Base-by-base conservation (phyloP, 1,284 basidiomycete genomes). In the Pterula multifida region DNA sequence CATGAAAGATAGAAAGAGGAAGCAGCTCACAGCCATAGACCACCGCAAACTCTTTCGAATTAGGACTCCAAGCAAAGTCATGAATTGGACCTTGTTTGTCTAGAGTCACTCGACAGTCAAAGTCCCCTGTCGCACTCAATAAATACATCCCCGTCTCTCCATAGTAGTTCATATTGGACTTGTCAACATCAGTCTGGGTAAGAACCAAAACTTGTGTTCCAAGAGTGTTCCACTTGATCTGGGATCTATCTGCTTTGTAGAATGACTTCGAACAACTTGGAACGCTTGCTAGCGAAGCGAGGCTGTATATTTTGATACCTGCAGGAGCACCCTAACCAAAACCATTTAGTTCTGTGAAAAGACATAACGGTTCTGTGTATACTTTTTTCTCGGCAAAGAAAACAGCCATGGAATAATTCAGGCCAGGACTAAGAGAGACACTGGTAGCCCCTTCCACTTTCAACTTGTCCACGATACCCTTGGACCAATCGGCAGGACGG, bases 71-170 rank as follows among this genome's bases (percentile, higher is more conserved):
- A 17, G 81, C 73, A 60, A 96, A 96, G 64, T 98, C 95, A 61
- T 97, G 93, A 56, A 98, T 92, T 1, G 93, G 93, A 1, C 96
- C 96, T 56, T 98, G 94, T 71, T 96, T 97, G 70, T 98, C 94
- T 36, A 98, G 74, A 2, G 83, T 79, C 28, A 98, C 87, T 23
- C 91, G 77, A 63, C 90, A 93, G 64, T 98, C 94, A 58, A 94
- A 98, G 57, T 90, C 88, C 32, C 95, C 94, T n/a, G 90, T 84
- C n/a, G 92, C 83, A 54, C 84, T 90, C 57, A 98, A 79, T 46
- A 98, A 77, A 67, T 96, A 98, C 58, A 98, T 71, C 56, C 92
- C 90, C 6, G 93, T 96, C 71, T 98, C 94, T 53, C 95, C 96
- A 58, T 98, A 98, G 68, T 98, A 98, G 60, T 86, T 94, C 75